Conservation (phyloP, 2,329 filamentous ascomycete species). For the Domatiomyces catenatus region DNA sequence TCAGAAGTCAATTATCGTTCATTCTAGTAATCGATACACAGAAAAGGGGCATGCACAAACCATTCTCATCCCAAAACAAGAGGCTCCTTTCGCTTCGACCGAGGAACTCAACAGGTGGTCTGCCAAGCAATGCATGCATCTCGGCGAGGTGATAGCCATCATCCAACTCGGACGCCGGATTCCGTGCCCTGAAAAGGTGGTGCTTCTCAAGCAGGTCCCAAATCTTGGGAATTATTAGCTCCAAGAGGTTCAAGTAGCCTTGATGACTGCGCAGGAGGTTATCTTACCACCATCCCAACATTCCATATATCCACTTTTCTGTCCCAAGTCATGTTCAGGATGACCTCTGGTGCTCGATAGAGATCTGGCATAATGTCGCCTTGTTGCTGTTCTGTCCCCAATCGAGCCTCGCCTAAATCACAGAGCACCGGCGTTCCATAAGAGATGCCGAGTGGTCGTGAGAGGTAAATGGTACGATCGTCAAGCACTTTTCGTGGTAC, state of each 20-base stretch:
- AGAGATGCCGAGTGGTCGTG: slow-evolving; percentile 10
- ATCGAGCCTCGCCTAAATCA: slow-evolving; percentile 18
- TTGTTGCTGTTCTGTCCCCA: slow-evolving; percentile 10
- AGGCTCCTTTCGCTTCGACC: background rate
- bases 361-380: slow-evolving; percentile 18
- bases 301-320: slow-evolving; percentile 21
- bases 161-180: background rate
- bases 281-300: slow-evolving; percentile 18
- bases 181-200: background rate
- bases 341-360: slow-evolving; percentile 21
- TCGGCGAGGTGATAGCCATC: background rate
- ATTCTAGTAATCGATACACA: background rate
- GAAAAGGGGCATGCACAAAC: background rate
- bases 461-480: slow-evolving; percentile 19
- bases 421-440: slow-evolving; percentile 16
- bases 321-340: slow-evolving; percentile 20
- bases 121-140: background rate
- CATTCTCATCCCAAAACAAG: background rate
- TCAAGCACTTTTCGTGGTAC: slow-evolving; percentile 18
- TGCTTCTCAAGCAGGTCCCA: background rate
- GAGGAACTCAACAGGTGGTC: background rate
- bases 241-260: background rate
- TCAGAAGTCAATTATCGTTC: background rate
- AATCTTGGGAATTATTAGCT: background rate
- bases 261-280: background rate